phyloP scores from a whole-genome alignment of 2,329 filamentous ascomycete species.

The Davidsoniella virescens region DNA sequence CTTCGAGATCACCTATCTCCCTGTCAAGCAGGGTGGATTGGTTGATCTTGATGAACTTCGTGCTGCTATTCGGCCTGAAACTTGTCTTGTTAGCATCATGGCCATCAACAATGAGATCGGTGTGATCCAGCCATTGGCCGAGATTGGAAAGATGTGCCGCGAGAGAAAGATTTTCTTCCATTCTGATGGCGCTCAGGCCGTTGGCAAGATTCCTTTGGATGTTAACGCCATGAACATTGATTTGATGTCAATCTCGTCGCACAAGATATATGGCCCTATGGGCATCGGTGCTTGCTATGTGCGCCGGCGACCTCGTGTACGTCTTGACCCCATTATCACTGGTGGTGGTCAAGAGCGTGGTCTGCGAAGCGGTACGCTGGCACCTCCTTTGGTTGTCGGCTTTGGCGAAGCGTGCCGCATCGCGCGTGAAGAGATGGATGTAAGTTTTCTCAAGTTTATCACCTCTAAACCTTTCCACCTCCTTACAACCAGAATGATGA shows the following conservation, averaged over 20 bases:
- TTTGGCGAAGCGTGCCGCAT: constrained; percentile 94
- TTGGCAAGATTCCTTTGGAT: constrained; percentile 94
- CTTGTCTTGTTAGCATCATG: constrained; percentile 90
- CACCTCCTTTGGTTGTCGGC: constrained; percentile 74
- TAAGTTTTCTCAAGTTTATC: constrained; percentile 34
- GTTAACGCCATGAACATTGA: constrained; percentile 98
- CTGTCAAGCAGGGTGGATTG: constrained; percentile 74
- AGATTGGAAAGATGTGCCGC: constrained; percentile 86
- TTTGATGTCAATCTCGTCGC: constrained; percentile 94
- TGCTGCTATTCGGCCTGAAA: constrained; percentile 80
- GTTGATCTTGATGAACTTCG: constrained; percentile 71
- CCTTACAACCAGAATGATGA: constrained; percentile 45
- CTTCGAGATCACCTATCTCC: constrained; percentile 91
- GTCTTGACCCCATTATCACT: constrained; percentile 88
- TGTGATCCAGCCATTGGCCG: constrained; percentile 88
- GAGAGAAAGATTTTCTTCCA: constrained; percentile 95
- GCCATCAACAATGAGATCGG: constrained; percentile 99
- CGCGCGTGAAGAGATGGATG: constrained; percentile 74
- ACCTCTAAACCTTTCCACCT: constrained; percentile 6
- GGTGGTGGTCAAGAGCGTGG: constrained; percentile 94
- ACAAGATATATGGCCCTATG: constrained; percentile 98
- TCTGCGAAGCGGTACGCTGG: constrained; percentile 81
- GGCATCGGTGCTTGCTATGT: constrained; percentile 95
- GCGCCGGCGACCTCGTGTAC: constrained; percentile 77
- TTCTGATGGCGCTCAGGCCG: constrained; percentile 87